Percentiles rank a stretch among this genome's conserved stretches.
These are phyloP conservation scores for Solanum pimpinellifolium DNA, from an alignment of 257 asterid species.

Conservation along the genomic window DNA sequence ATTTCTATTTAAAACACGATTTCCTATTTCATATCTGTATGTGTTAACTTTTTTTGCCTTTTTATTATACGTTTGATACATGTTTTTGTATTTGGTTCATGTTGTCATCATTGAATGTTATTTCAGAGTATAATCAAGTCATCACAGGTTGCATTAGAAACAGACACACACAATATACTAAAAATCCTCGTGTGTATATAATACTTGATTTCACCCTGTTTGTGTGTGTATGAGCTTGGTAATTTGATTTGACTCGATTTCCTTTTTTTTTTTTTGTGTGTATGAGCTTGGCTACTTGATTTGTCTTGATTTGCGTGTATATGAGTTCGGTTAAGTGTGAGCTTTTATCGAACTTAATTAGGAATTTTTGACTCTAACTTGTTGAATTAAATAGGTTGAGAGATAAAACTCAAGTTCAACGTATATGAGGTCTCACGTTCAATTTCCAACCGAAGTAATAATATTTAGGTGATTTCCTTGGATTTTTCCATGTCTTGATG, in stretches of 20 bases:
- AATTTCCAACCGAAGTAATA: neutral
- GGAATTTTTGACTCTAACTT: neutral
- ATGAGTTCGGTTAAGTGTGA: neutral
- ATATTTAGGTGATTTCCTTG: neutral
- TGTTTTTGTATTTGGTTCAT: too few species aligned
- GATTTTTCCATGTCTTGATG: neutral
- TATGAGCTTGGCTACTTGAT: neutral
- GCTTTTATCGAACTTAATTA: neutral
- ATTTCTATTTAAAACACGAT: too few species aligned
- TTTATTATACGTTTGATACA: too few species aligned
- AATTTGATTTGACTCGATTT: too few species aligned
- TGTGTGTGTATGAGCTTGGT: neutral
- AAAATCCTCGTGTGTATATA: neutral
- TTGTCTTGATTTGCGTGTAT: neutral
- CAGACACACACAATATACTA: neutral
- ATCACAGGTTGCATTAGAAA: neutral
- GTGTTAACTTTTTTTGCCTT: too few species aligned
- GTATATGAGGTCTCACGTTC: neutral
- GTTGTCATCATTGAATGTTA: too few species aligned
- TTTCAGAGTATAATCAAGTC: too few species aligned
- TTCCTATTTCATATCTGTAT: too few species aligned
- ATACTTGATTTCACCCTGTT: neutral
- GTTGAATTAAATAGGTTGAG: neutral
- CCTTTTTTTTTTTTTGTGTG: neutral
- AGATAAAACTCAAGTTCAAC: neutral